Conservation (phyloP, 73 alveolate genomes). For the Stentor roeselii region DNA sequence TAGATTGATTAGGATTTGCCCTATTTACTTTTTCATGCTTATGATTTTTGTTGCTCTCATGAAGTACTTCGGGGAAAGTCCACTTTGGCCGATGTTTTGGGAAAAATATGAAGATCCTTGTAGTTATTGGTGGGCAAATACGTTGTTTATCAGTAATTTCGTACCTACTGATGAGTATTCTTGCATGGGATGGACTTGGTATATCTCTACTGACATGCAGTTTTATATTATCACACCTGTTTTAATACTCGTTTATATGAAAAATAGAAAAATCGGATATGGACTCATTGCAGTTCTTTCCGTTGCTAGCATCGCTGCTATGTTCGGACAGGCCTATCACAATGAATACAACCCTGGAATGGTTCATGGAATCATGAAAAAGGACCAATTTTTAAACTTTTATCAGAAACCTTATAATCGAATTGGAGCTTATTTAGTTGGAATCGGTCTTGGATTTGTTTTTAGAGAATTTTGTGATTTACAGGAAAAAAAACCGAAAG, state of each 20-base stretch:
- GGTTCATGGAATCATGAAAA: neutral
- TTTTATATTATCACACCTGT: slow-evolving; percentile 40
- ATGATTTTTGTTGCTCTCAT: neutral
- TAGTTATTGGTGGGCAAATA: slow-evolving; percentile 35
- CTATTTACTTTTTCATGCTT: neutral
- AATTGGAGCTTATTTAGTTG: neutral
- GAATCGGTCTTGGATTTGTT: neutral
- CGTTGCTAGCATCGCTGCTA: neutral
- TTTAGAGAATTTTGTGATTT: neutral
- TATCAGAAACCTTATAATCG: neutral
- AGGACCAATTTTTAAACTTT: neutral
- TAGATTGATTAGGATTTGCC: slow-evolving; percentile 39
- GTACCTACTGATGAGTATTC: slow-evolving; percentile 21
- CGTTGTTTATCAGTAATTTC: slow-evolving; percentile 26
- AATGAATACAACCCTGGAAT: neutral
- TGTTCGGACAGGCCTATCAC: neutral
- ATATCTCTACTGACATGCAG: slow-evolving; percentile 45
- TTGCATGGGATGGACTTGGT: slow-evolving; percentile 54
- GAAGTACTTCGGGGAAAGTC: slow-evolving; percentile 36
- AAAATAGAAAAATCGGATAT: slow-evolving; percentile 20
- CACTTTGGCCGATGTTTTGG: neutral
- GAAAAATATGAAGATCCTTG: slow-evolving; percentile 10
- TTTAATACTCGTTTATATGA: neutral
- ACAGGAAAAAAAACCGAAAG: neutral
- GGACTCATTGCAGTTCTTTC: neutral